Percentiles rank a stretch among this genome's conserved stretches.
Conservation (phyloP, 1,284 basidiomycete species). For the Ustilago trichophora region DNA sequence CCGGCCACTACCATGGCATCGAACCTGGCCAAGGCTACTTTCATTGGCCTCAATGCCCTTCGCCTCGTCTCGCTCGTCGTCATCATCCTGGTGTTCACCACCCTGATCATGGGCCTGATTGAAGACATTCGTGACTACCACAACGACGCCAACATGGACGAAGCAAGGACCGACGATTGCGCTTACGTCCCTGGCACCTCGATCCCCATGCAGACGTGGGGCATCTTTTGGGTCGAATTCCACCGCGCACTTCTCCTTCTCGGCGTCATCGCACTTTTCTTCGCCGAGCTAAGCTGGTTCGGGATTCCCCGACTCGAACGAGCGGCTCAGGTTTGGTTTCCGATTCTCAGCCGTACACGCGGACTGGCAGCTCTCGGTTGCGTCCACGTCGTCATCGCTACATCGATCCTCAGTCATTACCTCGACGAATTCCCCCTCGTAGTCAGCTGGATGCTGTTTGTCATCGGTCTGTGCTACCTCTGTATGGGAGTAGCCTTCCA, state of each 20-base stretch:
- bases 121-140: constrained; percentile 35
- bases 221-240: constrained; percentile 56
- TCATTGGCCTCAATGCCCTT: constrained; percentile 43
- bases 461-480: constrained; percentile 37
- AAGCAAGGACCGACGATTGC: constrained; percentile 30
- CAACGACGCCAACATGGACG: constrained; percentile 17
- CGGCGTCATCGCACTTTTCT: constrained; percentile 20
- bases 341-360: constrained; percentile 30
- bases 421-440: constrained; percentile 48
- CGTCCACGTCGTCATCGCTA: constrained; percentile 41
- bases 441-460: constrained; percentile 49
- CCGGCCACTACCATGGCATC: constrained; percentile 1
- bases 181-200: constrained; percentile 50
- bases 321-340: constrained; percentile 30
- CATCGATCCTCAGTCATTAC: constrained; percentile 39
- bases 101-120: constrained; percentile 39
- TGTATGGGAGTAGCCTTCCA: constrained; percentile 19
- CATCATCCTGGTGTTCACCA: constrained; percentile 37
- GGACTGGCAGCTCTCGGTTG: constrained; percentile 43
- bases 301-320: constrained; percentile 9
- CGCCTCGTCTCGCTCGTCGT: constrained; percentile 41
- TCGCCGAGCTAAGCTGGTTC: constrained; percentile 48
- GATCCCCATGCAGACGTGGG: constrained; percentile 55
- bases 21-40: constrained; percentile 14
- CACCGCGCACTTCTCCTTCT: constrained; percentile 41